These are phyloP conservation scores for Dothideomycetidae sp. DNA, from an alignment of 2,329 filamentous ascomycete genomes.

Conservation along the genomic window DNA sequence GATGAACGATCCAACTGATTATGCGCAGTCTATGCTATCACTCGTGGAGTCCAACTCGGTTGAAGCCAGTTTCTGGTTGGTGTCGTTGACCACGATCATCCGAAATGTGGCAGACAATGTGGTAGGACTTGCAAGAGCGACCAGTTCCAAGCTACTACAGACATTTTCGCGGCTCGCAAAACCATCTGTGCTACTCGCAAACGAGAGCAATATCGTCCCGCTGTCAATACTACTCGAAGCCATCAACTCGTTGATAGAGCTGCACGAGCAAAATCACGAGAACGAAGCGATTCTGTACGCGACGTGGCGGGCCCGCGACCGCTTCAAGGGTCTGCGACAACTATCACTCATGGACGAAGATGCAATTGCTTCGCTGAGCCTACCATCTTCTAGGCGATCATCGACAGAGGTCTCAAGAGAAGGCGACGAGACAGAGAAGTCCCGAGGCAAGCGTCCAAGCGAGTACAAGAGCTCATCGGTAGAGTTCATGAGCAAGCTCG, in stretches of 20 bases:
- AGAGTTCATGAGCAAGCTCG: conserved; percentile 77
- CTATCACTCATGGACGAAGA: conserved; percentile 9
- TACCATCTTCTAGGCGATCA: conserved; percentile 4
- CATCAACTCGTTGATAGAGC: conserved; percentile 78
- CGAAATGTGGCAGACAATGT: conserved; percentile 85
- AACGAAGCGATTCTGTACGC: conserved; percentile 12
- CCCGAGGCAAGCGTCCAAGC: conserved; percentile 6
- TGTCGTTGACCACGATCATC: conserved; percentile 78
- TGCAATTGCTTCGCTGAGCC: conserved; percentile 4
- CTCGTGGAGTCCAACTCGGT: conserved; percentile 44
- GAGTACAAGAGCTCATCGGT: conserved; percentile 6
- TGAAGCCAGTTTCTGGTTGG: conserved; percentile 48
- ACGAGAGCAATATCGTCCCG: conserved; percentile 76
- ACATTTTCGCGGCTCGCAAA: conserved; percentile 86
- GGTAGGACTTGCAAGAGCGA: conserved; percentile 57
- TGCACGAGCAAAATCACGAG: conserved; percentile 38
- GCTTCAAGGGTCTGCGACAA: conserved; percentile 4
- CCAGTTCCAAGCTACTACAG: conserved; percentile 72
- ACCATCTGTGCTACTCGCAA: conserved; percentile 79
- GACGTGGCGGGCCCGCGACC: conserved; percentile 10
- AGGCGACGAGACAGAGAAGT: conserved; percentile 5
- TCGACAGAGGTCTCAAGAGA: conserved; percentile 4
- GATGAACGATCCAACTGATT: conserved; percentile 1
- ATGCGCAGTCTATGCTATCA: conserved; percentile 16
- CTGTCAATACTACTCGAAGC: conserved; percentile 74